Evolutionary conservation across 805 yeast genomes (phyloP).

Genomic region (Wickerhamiella musiphila): DNA sequence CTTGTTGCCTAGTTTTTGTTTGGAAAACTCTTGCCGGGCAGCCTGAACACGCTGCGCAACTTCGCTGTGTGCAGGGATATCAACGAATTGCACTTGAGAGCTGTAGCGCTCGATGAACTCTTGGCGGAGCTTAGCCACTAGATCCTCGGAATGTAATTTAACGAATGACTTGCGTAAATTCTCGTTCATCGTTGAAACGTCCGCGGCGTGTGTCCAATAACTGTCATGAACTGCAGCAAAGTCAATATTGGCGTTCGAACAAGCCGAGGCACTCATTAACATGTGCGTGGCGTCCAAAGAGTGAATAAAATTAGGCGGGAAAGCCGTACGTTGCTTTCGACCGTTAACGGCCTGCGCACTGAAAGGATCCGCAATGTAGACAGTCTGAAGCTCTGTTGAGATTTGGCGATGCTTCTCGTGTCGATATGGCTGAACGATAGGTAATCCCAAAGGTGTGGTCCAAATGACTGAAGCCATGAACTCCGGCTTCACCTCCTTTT

Average conservation of each 20-base stretch:
- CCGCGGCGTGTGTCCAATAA: conserved; percentile 92
- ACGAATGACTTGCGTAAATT: conserved; percentile 66
- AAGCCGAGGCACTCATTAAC: conserved; percentile 72
- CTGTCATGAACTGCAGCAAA: conserved; percentile 97
- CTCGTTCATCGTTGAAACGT: conserved; percentile 53
- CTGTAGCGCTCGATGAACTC: conserved; percentile 73
- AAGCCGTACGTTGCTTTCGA: conserved; percentile 79
- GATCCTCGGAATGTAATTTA: conserved; percentile 52
- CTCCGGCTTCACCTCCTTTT: conserved; percentile 42
- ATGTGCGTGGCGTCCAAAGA: conserved; percentile 94
- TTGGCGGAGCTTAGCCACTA: conserved; percentile 48
- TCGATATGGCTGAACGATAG: conserved; percentile 95
- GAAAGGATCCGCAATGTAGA: conserved; percentile 79
- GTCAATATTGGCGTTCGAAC: conserved; percentile 43
- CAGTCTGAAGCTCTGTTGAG: conserved; percentile 70
- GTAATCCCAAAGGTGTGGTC: conserved; percentile 93
- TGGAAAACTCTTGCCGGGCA: conserved; percentile 32
- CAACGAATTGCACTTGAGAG: conserved; percentile 45
- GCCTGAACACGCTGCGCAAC: conserved; percentile 33
- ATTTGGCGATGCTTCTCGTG: conserved; percentile 45
- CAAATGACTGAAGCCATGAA: conserved; percentile 82
- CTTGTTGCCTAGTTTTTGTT: conserved; percentile 16
- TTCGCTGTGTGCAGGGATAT: conserved; percentile 34
- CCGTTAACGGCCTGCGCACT: conserved; percentile 67
- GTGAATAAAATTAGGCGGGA: conserved; percentile 91